A percentile compares a stretch with the other conserved stretches of the same genome.
Conservation (phyloP, 208 protist genomes). For the Zelonia costaricensis region DNA sequence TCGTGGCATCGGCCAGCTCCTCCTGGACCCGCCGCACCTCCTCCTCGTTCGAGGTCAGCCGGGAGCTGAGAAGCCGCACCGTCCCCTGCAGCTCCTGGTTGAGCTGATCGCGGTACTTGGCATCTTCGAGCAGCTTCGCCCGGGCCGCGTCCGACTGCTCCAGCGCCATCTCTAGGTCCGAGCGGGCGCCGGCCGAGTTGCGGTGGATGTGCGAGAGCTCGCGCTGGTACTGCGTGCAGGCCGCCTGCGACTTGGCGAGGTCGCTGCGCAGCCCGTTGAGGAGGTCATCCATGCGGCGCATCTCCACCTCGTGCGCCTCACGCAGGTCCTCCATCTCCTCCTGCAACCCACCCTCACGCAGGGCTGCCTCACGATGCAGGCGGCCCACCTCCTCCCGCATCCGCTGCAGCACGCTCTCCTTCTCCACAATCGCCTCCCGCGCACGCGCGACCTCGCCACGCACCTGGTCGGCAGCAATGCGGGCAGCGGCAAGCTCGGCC, state of each 20-base stretch:
- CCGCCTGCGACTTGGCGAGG: slow-evolving; percentile 58
- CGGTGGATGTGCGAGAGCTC: slow-evolving; percentile 52
- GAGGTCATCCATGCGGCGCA: slow-evolving; percentile 77
- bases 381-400: slow-evolving; percentile 64
- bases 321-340: slow-evolving; percentile 61
- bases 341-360: slow-evolving; percentile 50
- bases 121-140: slow-evolving; percentile 67
- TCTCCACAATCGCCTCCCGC: slow-evolving; percentile 40
- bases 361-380: slow-evolving; percentile 52
- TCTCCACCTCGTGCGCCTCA: slow-evolving; percentile 63
- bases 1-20: slow-evolving; percentile 66
- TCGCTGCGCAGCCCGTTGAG: slow-evolving; percentile 77
- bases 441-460: slow-evolving; percentile 46
- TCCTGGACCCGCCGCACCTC: slow-evolving; percentile 73
- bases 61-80: slow-evolving; percentile 72
- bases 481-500: slow-evolving; percentile 51
- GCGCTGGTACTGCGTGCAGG: slow-evolving; percentile 59
- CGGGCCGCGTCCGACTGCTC: slow-evolving; percentile 58
- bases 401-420: slow-evolving; percentile 49
- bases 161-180: slow-evolving; percentile 61
- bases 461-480: slow-evolving; percentile 49
- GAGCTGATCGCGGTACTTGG: slow-evolving; percentile 69
- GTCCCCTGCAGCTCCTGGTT: slow-evolving; percentile 85
- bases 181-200: slow-evolving; percentile 46
- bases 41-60: slow-evolving; percentile 72